Base-by-base conservation (phyloP, 495 filamentous ascomycete genomes). In the Aspergillus sclerotioniger region DNA sequence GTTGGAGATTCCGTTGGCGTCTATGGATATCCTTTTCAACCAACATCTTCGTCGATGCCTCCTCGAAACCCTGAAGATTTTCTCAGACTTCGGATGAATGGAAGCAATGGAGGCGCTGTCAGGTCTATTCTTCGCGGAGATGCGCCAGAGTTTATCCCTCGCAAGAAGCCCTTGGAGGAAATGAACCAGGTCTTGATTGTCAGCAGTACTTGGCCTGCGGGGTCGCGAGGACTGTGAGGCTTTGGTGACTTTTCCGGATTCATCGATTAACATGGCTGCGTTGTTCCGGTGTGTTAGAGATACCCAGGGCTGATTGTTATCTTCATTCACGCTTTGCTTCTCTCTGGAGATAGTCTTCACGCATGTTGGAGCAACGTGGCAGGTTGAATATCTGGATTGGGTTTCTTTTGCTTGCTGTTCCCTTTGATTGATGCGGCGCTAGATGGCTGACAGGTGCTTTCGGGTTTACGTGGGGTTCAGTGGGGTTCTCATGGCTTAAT, bases 111-210 rank as follows among this genome's bases (percentile, higher is more conserved):
- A 31, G 37, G 19, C 13, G 0, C 25, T 4, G 25, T 43, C 20
- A 46, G 25, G 17, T 53, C 21, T 15, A 41, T 57, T 29, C 59
- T 68, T 47, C 62, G 63, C 28, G 61, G 37, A 1, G 61, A 68
- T 44, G 66, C 66, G 4, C 66, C 66, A 1, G 62, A 60, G 29
- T 68, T 68, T 41, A 31, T 68, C n/a, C 66, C 66, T 20, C 8
- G 50, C 28, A 16, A 28, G 13, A 61, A 49, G 39, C 15, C 25
- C 17, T 8, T 45, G 15, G 20, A 31, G 45, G 39, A 29, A 15
- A 31, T 15, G 28, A 13, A 15, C 4, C 20, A 16, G 52, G 35
- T n/a, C n/a, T 31, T 54, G 52, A 41, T 54, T 17, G 52, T 54
- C 20, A 46, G 52, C 10, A 45, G 52, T 16, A 48, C 28, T 56